Conservation (phyloP, 257 asterid species). For the Verbena officinalis region DNA sequence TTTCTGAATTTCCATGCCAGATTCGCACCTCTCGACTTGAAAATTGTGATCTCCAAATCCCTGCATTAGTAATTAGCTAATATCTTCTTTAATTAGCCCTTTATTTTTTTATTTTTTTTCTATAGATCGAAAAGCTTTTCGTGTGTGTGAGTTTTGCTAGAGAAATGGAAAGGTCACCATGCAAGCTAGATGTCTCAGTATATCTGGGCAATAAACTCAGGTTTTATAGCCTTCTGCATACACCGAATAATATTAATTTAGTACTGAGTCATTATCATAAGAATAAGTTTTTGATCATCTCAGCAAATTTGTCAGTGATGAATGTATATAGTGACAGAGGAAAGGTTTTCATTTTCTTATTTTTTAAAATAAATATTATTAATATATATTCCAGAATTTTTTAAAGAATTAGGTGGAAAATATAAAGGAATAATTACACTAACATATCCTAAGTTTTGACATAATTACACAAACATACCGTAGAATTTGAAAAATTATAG, state of each 20-base stretch:
- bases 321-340: background rate
- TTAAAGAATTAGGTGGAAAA: constrained; percentile 3
- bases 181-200: constrained; percentile 3
- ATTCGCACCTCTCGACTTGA: constrained; percentile 42
- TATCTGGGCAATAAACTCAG: constrained; percentile 10
- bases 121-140: too few species aligned
- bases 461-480: too few species aligned
- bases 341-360: background rate
- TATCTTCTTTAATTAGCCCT: background rate
- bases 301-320: background rate
- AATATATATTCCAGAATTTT: constrained; percentile 10
- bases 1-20: constrained; percentile 49
- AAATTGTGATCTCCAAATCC: constrained; percentile 32
- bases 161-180: constrained; percentile 22
- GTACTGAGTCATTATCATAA: background rate
- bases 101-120: constrained; percentile 3
- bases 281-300: constrained; percentile 5
- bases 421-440: background rate
- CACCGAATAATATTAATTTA: constrained; percentile 6
- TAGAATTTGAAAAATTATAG: too few species aligned
- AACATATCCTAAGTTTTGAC: too few species aligned
- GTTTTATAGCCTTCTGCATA: constrained; percentile 20
- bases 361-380: too few species aligned
- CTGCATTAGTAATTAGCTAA: constrained; percentile 32
- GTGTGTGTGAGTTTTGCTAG: background rate